Evolutionary conservation across 2,329 filamentous ascomycete genomes (phyloP), one percentile per base, ranked within the genome.

Genomic region (Helotiales sp.): DNA sequence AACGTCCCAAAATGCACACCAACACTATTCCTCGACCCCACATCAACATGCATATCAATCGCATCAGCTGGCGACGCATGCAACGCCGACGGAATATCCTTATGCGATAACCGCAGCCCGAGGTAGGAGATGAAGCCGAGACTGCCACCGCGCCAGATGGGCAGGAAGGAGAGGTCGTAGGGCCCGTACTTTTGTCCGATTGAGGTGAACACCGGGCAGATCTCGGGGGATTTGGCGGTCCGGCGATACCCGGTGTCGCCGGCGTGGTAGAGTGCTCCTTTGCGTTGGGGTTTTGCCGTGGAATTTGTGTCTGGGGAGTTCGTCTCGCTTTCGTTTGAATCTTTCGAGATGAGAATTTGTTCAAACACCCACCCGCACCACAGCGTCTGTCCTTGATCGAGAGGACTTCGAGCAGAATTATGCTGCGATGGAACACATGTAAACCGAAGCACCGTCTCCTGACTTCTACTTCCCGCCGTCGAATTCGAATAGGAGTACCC

Each of bases 111-210:
- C 26, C 71, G 61, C 24, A 74, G 37, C 1, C 72, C 72, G 34
- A 71, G n/a, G 32, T 58, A 49, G 5, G 70, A 72, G 10, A 74
- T 59, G 40, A 74, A 72, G 11, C 69, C 64, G 8, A 74, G 61
- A 22, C 59, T 71, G 6, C 72, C 72, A 4, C 72, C 72, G 61
- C 72, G 59, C 72, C 94, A 94, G 71, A 97, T 97, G 50, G 94
- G 94, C 70, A 97, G 93, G 64, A 97, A 82, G 0, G 93, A 93
- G 7, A 97, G 86, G 76, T 97, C 93, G 74, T 97, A 96, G 0
- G 92, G 92, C 0, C 94, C 94, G 37, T 92, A 86, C 63, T 89
- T 85, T n/a, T 87, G 80, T 69, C 94, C 94, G 69, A 97, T 93
- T 78, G 96, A 85, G 69, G 87, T 86, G 82, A 97, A 97, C 61